Evolutionary conservation across 2,329 filamentous ascomycete genomes (phyloP), one percentile per base, ranked within the genome.

Genomic region (Hawksworthiomyces lignivorus): DNA sequence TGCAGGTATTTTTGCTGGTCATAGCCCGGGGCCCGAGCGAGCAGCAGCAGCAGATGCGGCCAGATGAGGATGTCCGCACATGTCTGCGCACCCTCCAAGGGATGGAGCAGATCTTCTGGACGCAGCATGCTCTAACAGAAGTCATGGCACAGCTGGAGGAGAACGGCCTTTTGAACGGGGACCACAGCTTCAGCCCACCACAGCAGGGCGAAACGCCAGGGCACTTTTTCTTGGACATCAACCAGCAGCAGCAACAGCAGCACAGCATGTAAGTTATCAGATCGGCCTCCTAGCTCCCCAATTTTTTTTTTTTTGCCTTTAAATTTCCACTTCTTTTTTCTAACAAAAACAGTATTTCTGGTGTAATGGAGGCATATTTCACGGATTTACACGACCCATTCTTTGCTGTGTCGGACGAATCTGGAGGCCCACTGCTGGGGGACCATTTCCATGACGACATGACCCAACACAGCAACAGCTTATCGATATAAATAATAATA

Each of bases 71-170:
- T 12, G 44, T 53, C n/a, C 40, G 45, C 5, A 35, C 44, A 8
- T 49, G 51, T 28, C 46, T 55, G 31, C 46, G 43, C 24, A 50
- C 45, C 5, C 43, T 56, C 5, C 50, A 51, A 36, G 52, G 48
- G 17, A 56, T 56, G 54, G 54, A 56, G 44, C 50, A 50, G 47
- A 47, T 54, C 9, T 51, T 53, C 31, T 52, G 50, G 51, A 52
- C 52, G 5, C 41, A 43, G 12, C 52, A 53, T 22, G 51, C 48
- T 4, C 43, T 55, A 5, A 44, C 46, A 3, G 53, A 55, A 33
- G 51, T 55, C 20, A 50, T 50, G 49, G 53, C 49, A 5, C 53
- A 57, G 42, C 43, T 53, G 20, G 46, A 51, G 2, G 51, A 53
- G 46, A 46, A 51, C 30, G 51, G 51, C 8, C 46, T 52, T 19